These are phyloP conservation scores for Crithidia bombi DNA, from an alignment of 208 protist genomes.

Conservation along the genomic window DNA sequence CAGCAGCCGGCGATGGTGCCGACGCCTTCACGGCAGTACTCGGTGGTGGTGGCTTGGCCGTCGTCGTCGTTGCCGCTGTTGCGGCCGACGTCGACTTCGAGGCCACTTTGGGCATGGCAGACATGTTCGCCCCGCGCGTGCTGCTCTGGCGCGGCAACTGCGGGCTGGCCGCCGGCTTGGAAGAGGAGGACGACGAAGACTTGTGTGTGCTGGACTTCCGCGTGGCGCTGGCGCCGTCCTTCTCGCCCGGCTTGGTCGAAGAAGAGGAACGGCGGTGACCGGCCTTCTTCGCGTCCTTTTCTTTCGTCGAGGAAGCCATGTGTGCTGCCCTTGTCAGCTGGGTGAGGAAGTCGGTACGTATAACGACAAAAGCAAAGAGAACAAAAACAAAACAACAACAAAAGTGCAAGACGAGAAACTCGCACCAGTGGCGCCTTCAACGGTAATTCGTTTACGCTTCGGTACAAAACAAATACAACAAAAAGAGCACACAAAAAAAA, in stretches of 20 bases:
- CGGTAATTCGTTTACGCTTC: neutral
- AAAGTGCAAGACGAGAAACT: constrained; percentile 3
- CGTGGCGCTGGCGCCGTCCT: neutral
- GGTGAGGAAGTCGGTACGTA: neutral
- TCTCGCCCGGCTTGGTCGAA: constrained; percentile 10
- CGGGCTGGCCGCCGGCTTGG: neutral
- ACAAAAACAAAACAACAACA: constrained; percentile 27
- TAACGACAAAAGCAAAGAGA: constrained; percentile 16
- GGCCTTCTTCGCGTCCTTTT: constrained; percentile 17
- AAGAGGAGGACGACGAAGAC: neutral
- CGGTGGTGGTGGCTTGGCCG: too few species aligned
- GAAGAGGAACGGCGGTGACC: constrained; percentile 29
- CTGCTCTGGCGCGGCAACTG: constrained; percentile 12
- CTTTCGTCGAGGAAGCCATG: constrained; percentile 21
- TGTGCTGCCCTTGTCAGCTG: neutral
- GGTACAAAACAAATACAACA: constrained; percentile 5
- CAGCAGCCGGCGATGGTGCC: neutral
- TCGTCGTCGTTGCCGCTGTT: neutral
- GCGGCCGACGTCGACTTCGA: neutral
- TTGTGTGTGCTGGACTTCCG: constrained; percentile 6
- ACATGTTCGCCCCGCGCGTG: neutral
- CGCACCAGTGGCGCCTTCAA: too few species aligned
- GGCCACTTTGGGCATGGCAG: neutral
- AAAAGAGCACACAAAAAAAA: constrained; percentile 8
- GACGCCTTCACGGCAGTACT: neutral